A percentile compares a stretch with the other conserved stretches of the same genome.
These are phyloP conservation scores for Eucalyptus marginata DNA, from an alignment of 345 rosid genomes.

Conservation along the genomic window DNA sequence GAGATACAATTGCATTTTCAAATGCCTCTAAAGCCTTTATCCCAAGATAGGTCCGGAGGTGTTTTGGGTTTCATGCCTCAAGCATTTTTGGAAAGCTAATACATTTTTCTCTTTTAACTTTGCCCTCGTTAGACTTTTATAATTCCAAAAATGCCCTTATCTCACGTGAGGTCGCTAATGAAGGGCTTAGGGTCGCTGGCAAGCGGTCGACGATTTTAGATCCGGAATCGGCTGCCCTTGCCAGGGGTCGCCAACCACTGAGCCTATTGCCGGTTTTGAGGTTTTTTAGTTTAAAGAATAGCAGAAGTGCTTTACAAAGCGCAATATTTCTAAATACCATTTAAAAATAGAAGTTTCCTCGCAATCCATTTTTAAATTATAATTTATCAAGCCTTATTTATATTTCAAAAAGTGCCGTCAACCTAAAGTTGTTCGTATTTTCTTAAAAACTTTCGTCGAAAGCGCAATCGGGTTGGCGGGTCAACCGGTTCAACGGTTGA, in stretches of 20 bases:
- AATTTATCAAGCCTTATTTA: neutral
- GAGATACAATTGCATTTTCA: neutral
- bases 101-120: neutral
- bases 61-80: neutral
- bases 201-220: rapidly evolving
- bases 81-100: neutral
- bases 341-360: no score
- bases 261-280: rapidly evolving
- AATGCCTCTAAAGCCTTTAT: neutral
- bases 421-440: neutral
- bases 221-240: rapidly evolving
- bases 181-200: no score
- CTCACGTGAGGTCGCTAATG: rapidly evolving
- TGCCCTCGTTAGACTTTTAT: neutral
- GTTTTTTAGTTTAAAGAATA: neutral
- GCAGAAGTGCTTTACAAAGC: neutral
- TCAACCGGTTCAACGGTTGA: neutral
- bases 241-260: rapidly evolving
- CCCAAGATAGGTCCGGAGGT: neutral
- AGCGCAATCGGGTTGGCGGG: neutral
- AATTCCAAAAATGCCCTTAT: neutral
- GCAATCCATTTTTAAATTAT: neutral
- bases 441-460: neutral
- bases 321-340: no score
- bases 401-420: neutral